Base-by-base conservation (phyloP, 129 eudicot species). In the Glebionis coronaria region DNA sequence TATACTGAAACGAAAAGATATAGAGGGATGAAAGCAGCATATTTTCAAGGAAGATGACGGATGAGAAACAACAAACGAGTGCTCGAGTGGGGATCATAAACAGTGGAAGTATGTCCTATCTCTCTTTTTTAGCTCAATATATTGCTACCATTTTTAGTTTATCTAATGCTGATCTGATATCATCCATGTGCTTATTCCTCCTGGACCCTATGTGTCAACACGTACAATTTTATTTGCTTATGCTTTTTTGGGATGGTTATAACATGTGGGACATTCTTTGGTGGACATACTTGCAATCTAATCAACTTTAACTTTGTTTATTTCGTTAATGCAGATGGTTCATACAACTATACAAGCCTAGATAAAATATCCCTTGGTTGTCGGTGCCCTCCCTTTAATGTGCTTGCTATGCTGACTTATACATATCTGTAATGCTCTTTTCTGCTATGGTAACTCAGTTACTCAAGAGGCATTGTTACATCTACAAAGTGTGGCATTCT, bases 111-210 rank as follows among this genome's bases (percentile, higher is more conserved):
- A 69, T 69, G 45, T 42, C 73, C 2, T 44, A 23, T 69, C 44
- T 56, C 21, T 69, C 44, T 56, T 69, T 42, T 21, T 21, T 6
- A 25, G 15, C 64, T 69, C 25, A 9, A 42, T 56, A 69, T 69
- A 56, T 56, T 56, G 65, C 15, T 69, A 56, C 65, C 46, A n/a
- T 25, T 44, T 56, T 44, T 9, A 6, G 74, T 21, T 55, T 44
- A 7, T 10, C 50, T 12, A 67, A 21, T 69, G 44, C 31, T 69
- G 73, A 69, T 42, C 21, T 69, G 19, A 42, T 56, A 25, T 14
- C 11, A 53, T 25, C 44, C 55, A 38, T 14, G 64, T 69, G 55
- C 9, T 69, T 53, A 21, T 55, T 38, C 23, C 31, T 68, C 12
- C 20, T 53, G 63, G 51, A 68, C 52, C 60, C 72, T 56, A 25